Percentiles rank a stretch among this genome's conserved stretches.
These are phyloP conservation scores for Teunomyces kruisii DNA, from an alignment of 805 yeast species.

Conservation along the genomic window DNA sequence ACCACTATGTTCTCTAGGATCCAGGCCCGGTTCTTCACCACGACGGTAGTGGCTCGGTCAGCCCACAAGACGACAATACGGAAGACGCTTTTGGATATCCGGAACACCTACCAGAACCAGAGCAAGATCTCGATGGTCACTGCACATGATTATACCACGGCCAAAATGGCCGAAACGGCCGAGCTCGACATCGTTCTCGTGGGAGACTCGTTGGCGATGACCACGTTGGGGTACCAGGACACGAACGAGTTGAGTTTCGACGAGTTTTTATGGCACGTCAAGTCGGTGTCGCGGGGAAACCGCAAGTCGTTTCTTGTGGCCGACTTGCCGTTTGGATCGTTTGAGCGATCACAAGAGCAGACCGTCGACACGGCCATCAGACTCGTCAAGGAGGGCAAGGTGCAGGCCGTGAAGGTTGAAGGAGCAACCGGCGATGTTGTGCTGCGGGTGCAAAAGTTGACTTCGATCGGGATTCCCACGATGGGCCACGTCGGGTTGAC, in stretches of 20 bases:
- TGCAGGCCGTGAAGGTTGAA: constrained; percentile 80
- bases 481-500: constrained; percentile 91
- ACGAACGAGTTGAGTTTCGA: constrained; percentile 76
- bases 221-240: constrained; percentile 74
- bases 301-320: constrained; percentile 67
- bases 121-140: constrained; percentile 56
- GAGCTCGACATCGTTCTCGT: constrained; percentile 70
- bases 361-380: constrained; percentile 60
- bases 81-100: constrained; percentile 13
- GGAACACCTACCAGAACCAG: constrained; percentile 9
- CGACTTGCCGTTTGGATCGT: constrained; percentile 88
- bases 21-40: not conserved
- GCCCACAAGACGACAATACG: constrained; percentile 8
- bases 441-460: constrained; percentile 54
- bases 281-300: constrained; percentile 74
- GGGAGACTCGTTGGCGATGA: constrained; percentile 95
- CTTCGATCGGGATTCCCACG: constrained; percentile 78
- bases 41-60: not conserved
- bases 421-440: constrained; percentile 62
- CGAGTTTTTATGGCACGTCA: constrained; percentile 74
- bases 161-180: constrained; percentile 62
- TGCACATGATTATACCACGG: constrained; percentile 85
- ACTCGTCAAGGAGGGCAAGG: constrained; percentile 55
- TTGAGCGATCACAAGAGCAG: constrained; percentile 60
- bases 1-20: not conserved